phyloP scores from a whole-genome alignment of 2,329 filamentous ascomycete genomes.

The Clonostachys rhizophaga region DNA sequence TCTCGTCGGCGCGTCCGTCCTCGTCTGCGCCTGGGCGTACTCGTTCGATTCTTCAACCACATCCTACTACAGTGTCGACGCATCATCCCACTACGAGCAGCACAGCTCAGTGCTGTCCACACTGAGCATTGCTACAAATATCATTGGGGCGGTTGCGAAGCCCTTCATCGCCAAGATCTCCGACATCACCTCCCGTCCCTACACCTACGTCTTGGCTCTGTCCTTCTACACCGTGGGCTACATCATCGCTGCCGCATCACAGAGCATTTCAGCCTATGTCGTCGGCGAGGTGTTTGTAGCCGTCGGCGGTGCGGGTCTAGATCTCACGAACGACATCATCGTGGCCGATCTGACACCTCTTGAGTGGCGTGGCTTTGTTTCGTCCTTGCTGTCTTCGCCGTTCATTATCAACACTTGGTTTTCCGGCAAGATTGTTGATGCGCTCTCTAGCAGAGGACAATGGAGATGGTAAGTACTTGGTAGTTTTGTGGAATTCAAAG shows the following conservation, averaged over 20 bases:
- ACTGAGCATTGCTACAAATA: slow-evolving; percentile 20
- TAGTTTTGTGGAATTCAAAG: too few relatives aligned
- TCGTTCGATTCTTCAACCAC: slow-evolving; percentile 20
- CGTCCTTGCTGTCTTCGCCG: slow-evolving; percentile 15
- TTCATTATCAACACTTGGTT: slow-evolving; percentile 31
- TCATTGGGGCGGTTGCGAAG: slow-evolving; percentile 48
- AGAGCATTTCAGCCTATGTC: slow-evolving; percentile 44
- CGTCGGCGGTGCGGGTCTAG: slow-evolving; percentile 53
- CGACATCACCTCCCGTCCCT: slow-evolving; percentile 57
- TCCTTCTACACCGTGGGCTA: slow-evolving; percentile 50
- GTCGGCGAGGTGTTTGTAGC: slow-evolving; percentile 54
- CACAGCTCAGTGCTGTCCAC: slow-evolving; percentile 18
- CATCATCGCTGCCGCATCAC: slow-evolving; percentile 50
- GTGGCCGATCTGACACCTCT: slow-evolving; percentile 54
- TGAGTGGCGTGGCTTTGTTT: slow-evolving; percentile 30
- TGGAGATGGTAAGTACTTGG: too few relatives aligned
- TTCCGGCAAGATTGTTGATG: slow-evolving; percentile 27
- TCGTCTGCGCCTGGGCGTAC: slow-evolving; percentile 21
- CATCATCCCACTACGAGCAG: slow-evolving; percentile 17
- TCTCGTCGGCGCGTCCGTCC: not conserved
- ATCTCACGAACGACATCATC: slow-evolving; percentile 58
- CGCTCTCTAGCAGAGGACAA: slow-evolving; percentile 8
- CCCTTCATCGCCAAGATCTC: slow-evolving; percentile 58
- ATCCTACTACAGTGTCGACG: slow-evolving; percentile 18
- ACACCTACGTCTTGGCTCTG: slow-evolving; percentile 52